These are phyloP conservation scores for Aegilops tauschii DNA, from an alignment of 176 grass and related monocot genomes.

Conservation along the genomic window DNA sequence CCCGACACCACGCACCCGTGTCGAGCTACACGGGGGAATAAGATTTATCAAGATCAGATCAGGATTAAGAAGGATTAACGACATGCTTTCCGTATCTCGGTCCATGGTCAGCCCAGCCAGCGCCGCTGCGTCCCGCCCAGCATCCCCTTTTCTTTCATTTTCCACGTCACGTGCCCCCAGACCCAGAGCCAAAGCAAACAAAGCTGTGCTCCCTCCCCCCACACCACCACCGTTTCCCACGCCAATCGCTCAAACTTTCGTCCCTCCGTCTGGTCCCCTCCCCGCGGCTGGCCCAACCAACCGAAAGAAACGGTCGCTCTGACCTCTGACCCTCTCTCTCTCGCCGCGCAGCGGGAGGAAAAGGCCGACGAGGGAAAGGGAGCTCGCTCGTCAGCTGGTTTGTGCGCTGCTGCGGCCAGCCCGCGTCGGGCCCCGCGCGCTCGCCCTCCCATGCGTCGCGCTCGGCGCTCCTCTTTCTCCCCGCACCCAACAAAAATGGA, in stretches of 20 bases:
- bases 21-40: conserved; percentile 5
- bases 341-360: neutral
- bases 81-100: conserved; percentile 11
- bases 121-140: neutral
- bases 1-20: neutral
- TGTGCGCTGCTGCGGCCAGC: neutral
- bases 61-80: neutral
- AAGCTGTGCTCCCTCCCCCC: neutral
- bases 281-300: neutral
- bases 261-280: neutral
- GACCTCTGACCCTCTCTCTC: neutral
- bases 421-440: neutral
- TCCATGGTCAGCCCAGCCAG: neutral
- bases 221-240: neutral
- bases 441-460: conserved; percentile 15
- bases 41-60: too few species aligned
- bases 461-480: neutral
- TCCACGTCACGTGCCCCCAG: neutral
- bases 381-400: neutral
- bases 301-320: neutral
- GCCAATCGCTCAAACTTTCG: neutral
- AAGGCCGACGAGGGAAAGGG: neutral
- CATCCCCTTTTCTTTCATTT: neutral
- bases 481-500: neutral
- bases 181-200: neutral